phyloP scores from a whole-genome alignment of 192 early-diverging fungal genomes.

The Haplosporangium gracile region DNA sequence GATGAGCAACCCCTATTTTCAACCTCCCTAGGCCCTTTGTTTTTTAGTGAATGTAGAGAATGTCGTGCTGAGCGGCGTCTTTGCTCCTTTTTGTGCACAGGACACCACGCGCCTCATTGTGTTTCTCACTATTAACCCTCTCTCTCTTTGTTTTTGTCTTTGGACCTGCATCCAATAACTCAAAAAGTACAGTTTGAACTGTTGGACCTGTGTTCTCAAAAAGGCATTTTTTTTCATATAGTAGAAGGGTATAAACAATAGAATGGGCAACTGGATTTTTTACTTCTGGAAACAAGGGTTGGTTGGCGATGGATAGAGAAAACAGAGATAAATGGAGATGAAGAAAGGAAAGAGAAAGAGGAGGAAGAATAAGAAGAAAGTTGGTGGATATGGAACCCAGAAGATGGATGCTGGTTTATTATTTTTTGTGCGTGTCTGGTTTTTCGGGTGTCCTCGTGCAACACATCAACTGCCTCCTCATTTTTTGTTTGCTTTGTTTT shows the following conservation, averaged over 20 bases:
- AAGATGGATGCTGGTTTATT: neutral
- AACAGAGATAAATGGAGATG: too few species aligned
- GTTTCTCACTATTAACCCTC: neutral
- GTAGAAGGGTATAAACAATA: too few species aligned
- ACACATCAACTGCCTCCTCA: neutral
- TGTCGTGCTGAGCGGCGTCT: neutral
- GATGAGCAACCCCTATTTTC: neutral
- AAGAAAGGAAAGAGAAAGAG: neutral
- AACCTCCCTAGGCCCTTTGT: neutral
- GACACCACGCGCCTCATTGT: neutral
- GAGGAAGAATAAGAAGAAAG: neutral
- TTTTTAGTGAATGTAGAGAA: neutral
- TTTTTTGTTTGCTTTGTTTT: neutral
- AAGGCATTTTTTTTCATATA: neutral
- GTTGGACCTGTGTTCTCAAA: neutral
- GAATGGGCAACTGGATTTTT: too few species aligned
- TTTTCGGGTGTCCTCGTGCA: slow-evolving; percentile 1
- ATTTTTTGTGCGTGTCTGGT: too few species aligned
- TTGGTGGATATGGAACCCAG: neutral
- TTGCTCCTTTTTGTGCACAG: neutral
- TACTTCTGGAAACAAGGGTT: too few species aligned
- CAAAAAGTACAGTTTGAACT: neutral
- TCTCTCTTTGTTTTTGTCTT: neutral
- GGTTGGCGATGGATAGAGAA: too few species aligned
- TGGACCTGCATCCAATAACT: neutral